A percentile compares a stretch with the other conserved stretches of the same genome.
These are phyloP conservation scores for Baeospora myosura DNA, from an alignment of 1,284 basidiomycete species.

Conservation along the genomic window DNA sequence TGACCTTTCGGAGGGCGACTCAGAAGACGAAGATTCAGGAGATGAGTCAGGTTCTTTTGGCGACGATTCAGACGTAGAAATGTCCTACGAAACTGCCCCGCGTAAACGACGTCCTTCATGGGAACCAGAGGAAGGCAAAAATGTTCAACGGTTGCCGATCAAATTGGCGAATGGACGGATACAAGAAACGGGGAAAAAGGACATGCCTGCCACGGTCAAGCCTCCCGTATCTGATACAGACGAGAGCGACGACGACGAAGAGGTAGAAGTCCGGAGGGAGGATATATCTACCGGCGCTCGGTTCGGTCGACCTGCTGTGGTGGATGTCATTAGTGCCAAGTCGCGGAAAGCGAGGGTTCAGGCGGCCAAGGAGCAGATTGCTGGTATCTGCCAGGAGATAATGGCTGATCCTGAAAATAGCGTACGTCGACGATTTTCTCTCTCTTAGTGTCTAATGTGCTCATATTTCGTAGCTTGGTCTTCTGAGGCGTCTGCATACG, in stretches of 20 bases:
- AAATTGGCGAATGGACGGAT: constrained; percentile 78
- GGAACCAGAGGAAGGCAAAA: constrained; percentile 37
- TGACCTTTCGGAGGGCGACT: constrained; percentile 16
- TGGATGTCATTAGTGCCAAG: constrained; percentile 63
- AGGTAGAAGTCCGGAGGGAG: constrained; percentile 38
- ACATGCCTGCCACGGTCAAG: constrained; percentile 25
- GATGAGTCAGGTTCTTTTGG: constrained; percentile 11
- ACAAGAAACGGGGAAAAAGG: constrained; percentile 46
- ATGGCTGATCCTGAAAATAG: constrained; percentile 80
- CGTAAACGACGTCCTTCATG: constrained; percentile 42
- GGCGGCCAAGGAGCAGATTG: constrained; percentile 85
- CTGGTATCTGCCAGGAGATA: constrained; percentile 83
- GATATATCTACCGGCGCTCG: constrained; percentile 72
- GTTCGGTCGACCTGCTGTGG: constrained; percentile 75
- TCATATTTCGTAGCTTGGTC: constrained; percentile 53
- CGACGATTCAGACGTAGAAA: constrained; percentile 57
- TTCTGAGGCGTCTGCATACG: constrained; percentile 79
- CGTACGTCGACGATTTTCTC: constrained; percentile 34
- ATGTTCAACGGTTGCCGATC: constrained; percentile 73
- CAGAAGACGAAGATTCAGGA: constrained; percentile 7
- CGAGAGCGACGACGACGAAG: constrained; percentile 27
- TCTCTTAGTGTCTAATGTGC: not conserved
- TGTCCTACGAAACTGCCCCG: constrained; percentile 59
- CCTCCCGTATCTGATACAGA: constrained; percentile 19
- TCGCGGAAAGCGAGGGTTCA: constrained; percentile 68